Evolutionary conservation across 2,329 filamentous ascomycete genomes (phyloP), one percentile per base, ranked within the genome.

Genomic region (Nigrospora sphaerica): DNA sequence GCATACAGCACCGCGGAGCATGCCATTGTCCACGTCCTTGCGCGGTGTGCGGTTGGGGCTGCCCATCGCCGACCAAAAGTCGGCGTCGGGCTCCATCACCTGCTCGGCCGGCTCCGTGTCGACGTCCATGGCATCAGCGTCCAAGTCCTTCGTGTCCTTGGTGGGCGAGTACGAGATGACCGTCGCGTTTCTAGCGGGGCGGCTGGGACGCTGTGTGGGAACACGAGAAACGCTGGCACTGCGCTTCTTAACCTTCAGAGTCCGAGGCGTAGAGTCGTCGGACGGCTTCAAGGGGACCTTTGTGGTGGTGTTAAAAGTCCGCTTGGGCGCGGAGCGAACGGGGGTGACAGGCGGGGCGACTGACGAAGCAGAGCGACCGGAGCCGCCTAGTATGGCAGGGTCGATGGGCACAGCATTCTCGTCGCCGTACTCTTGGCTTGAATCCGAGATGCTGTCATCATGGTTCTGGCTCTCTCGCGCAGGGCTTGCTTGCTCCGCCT

Each of bases 281-380:
- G 82, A 81, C 4, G 81, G 72, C 62, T 88, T 88, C 36, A 91
- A 67, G 2, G 86, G 86, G 5, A 91, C 80, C 65, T 90, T 91
- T 23, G 84, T 86, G 0, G 87, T 81, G 0, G 87, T 91, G 62
- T 86, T 80, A 51, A 85, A 78, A n/a, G 74, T 70, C 46, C 73
- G 71, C n/a, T 63, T 67, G n/a, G 72, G 57, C 0, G 67, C 64
- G 11, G 57, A 48, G 14, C 78, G 74, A 42, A 74, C 66, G 0
- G 83, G 83, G 1, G 83, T 86, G 9, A 72, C 66, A 2, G 78
- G 78, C 3, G 62, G 60, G 2, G 68, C 62, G 49, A 43, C 33
- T 12, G 45, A 32, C 46, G 49, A 32, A 23, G 34, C 42, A 41
- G 54, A 47, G 14, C 53, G 49, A 6, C 51, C 42, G 18, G 49